A percentile compares a stretch with the other conserved stretches of the same genome.
phyloP scores from a whole-genome alignment of 73 alveolate genomes.

The Urostyla sp. region DNA sequence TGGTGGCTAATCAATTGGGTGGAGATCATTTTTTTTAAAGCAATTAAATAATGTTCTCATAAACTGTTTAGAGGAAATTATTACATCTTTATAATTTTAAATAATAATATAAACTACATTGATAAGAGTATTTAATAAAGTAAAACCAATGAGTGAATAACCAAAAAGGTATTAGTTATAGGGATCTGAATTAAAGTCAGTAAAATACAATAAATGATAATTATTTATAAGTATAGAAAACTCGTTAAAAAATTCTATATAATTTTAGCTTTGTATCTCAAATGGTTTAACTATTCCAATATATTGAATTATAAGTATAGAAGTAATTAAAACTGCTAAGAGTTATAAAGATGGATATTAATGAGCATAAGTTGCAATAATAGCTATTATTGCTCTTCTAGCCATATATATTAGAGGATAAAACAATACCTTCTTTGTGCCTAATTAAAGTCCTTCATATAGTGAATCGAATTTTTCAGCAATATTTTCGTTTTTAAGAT shows the following conservation, averaged over 20 bases:
- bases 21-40: no score
- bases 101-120: no score
- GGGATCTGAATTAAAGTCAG: not conserved
- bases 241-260: not conserved
- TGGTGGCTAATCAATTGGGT: no score
- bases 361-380: not conserved
- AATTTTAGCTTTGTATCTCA: no score
- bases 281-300: not conserved
- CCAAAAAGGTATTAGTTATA: not conserved
- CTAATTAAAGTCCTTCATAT: not conserved
- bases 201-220: not conserved
- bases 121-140: no score
- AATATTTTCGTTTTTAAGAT: not conserved
- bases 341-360: not conserved
- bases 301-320: no score
- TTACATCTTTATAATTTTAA: no score
- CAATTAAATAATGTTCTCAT: no score
- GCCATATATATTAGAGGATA: no score
- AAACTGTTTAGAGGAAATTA: no score
- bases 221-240: no score
- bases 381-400: not conserved
- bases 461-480: not conserved
- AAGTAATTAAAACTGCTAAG: no score
- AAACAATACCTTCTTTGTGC: not conserved
- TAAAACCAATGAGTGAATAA: not conserved